Evolutionary conservation across 2,329 filamentous ascomycete genomes (phyloP), one percentile per base, ranked within the genome.

Genomic region (Aspergillus fischeri): DNA sequence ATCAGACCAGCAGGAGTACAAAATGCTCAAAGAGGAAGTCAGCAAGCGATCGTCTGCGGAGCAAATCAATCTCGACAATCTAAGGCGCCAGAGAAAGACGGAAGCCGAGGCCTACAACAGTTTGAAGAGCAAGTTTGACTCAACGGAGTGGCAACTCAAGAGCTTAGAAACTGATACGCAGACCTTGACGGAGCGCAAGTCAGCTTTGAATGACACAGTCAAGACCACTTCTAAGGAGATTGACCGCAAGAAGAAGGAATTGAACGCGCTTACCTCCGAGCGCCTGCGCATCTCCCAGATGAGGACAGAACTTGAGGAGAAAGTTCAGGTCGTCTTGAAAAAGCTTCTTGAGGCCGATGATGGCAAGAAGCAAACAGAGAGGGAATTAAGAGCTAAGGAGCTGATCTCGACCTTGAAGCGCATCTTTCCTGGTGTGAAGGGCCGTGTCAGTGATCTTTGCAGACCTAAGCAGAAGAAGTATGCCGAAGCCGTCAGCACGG

Each of bases 391-490:
- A 58, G 86, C 88, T 68, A 91, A 91, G 67, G 92, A 96, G 70
- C 89, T 91, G 69, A 87, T 97, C 35, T 86, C 87, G 10, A 87
- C 90, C 32, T 81, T 99, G 67, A 96, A 96, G 74, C 88, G 92
- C 53, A 89, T 96, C 61, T 96, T 92, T 66, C 91, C 92, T 1
- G 93, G 93, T 49, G 93, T 99, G 48, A 90, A 90, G 64, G 94
- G 94, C 21, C 87, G 93, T 49, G 85, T 97, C 49, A 91, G 91
- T 61, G 91, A 96, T 63, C 83, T 99, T 45, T 97, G 94, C 78
- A 92, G 91, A 63, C 93, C 94, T 1, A 97, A 97, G 75, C 91
- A 97, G 77, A 97, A 96, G 77, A 97, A 97, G 73, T 99, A 88
- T 68, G 90, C 94, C 62, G 91, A 94, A 64, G 94, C 94, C 49